Base-by-base conservation (phyloP, 2,329 filamentous ascomycete genomes). In the Tolypocladium ovalisporum region DNA sequence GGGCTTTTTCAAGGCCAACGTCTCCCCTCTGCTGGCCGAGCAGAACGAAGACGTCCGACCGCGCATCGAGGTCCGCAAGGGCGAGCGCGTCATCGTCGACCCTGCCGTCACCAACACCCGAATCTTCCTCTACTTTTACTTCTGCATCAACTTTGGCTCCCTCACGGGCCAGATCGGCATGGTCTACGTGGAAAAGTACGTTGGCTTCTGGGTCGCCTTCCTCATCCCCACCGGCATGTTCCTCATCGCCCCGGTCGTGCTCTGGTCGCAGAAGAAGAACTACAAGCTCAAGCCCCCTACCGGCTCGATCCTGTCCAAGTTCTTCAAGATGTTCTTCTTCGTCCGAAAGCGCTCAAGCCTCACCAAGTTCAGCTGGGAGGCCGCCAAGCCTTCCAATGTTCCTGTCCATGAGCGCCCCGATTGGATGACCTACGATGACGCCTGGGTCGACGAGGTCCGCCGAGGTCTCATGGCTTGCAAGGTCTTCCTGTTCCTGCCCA, bases 381-480 rank as follows among this genome's bases (percentile, higher is more conserved):
- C 75, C 4, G 83, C 84, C 59, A 89, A 88, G 73, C 88, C 88
- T 3, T 87, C 83, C 67, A 74, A 76, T 39, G 76, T 89, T 7
- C 73, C 79, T 12, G 73, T 78, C 40, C 70, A 69, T 1, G 68
- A 77, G 61, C 84, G 84, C 56, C 88, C 88, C 0, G 44, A 57
- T 0, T 92, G 87, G 87, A 91, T 92, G 86, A 88, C 85, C 0
- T 91, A 90, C 63, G 88, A 93, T 61, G 89, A 93, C 63, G 82
- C 83, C 55, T 93, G 88, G 88, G 88, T 93, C 37, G 88, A 90
- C 67, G 87, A 92, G 67, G 84, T 91, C 54, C 78, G 79, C 55
- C 85, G 88, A 71, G 88, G 87, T 60, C 75, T 88, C 57, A 77
- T 80, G 64, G 86, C 86, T 57, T 89, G 86, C 75, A 78, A 81